Conservation (phyloP, 2,329 filamentous ascomycete genomes). For the Neonectria ditissima region DNA sequence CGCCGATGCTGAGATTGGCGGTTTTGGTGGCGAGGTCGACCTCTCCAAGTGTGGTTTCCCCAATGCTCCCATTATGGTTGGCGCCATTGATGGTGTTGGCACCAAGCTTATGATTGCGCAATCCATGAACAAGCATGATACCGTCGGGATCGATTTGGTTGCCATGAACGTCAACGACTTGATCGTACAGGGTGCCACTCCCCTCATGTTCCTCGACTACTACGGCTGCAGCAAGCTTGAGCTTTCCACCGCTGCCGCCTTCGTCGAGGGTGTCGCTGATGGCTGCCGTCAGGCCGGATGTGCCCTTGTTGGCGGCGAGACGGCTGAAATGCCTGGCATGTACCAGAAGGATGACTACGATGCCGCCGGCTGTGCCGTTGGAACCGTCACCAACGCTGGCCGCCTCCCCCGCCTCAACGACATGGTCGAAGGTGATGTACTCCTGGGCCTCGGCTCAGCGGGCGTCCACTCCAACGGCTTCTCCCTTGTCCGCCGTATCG, state of each 20-base stretch:
- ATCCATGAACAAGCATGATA: conserved; percentile 88
- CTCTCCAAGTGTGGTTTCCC: conserved; percentile 79
- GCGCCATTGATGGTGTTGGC: conserved; percentile 83
- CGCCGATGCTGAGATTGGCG: conserved; percentile 92
- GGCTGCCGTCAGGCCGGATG: conserved; percentile 89
- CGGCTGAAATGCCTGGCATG: conserved; percentile 97
- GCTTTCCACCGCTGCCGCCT: conserved; percentile 80
- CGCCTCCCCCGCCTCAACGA: conserved; percentile 80
- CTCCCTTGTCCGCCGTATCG: conserved; percentile 92
- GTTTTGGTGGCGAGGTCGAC: conserved; percentile 80
- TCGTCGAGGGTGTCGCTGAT: conserved; percentile 89
- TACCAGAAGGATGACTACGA: conserved; percentile 92
- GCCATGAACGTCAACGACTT: conserved; percentile 99
- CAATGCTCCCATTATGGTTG: conserved; percentile 84
- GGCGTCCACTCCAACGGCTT: conserved; percentile 98
- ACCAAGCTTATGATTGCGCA: conserved; percentile 68
- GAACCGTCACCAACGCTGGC: conserved; percentile 76
- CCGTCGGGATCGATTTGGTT: conserved; percentile 95
- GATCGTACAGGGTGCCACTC: conserved; percentile 93
- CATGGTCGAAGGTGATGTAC: conserved; percentile 86
- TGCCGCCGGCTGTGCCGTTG: conserved; percentile 89
- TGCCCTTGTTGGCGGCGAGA: conserved; percentile 95
- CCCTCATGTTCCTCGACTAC: conserved; percentile 97
- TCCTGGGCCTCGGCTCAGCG: conserved; percentile 86
- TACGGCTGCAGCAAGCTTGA: conserved; percentile 93